Percentiles rank a stretch among this genome's conserved stretches.
phyloP scores from a whole-genome alignment of 1,139 yeast species.

The Magnusiomyces paraingens region DNA sequence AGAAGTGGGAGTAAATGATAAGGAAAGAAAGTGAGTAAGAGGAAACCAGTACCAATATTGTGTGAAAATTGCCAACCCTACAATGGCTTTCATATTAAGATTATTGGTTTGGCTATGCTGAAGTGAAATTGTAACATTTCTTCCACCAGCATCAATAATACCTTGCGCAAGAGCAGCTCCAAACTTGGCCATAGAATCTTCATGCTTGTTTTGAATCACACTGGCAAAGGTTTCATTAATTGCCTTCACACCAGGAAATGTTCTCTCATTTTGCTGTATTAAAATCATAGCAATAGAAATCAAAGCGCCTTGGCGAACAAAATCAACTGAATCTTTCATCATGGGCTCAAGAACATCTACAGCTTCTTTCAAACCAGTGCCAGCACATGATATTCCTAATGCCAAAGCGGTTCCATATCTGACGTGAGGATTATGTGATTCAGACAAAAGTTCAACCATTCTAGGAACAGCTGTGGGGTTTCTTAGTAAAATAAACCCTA shows the following conservation, averaged over 20 bases:
- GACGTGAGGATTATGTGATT: conserved; percentile 96
- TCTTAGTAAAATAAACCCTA: conserved; percentile 86
- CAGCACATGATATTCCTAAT: conserved; percentile 94
- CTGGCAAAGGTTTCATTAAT: conserved; percentile 69
- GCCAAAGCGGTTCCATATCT: conserved; percentile 99
- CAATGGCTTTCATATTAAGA: conserved; percentile 82
- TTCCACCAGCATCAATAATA: conserved; percentile 97
- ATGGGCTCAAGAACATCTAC: conserved; percentile 89
- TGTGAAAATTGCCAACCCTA: conserved; percentile 81
- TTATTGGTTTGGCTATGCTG: conserved; percentile 91
- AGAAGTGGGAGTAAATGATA: conserved; percentile 90
- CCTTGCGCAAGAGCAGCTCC: conserved; percentile 98
- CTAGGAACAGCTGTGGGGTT: conserved; percentile 93
- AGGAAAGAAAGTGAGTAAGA: conserved; percentile 81
- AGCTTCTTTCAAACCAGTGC: conserved; percentile 83
- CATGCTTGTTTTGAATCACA: conserved; percentile 79
- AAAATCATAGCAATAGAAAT: conserved; percentile 89
- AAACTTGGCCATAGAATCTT: conserved; percentile 94
- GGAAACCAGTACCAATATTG: conserved; percentile 99
- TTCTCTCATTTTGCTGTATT: conserved; percentile 86
- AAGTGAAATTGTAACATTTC: conserved; percentile 89
- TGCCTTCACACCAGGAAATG: conserved; percentile 72
- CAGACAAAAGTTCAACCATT: conserved; percentile 85
- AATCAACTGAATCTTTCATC: conserved; percentile 90
- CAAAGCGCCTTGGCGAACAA: conserved; percentile 96